A percentile compares a stretch with the other conserved stretches of the same genome.
These are phyloP conservation scores for Alloascoidea africana DNA, from an alignment of 805 yeast species.

Conservation along the genomic window DNA sequence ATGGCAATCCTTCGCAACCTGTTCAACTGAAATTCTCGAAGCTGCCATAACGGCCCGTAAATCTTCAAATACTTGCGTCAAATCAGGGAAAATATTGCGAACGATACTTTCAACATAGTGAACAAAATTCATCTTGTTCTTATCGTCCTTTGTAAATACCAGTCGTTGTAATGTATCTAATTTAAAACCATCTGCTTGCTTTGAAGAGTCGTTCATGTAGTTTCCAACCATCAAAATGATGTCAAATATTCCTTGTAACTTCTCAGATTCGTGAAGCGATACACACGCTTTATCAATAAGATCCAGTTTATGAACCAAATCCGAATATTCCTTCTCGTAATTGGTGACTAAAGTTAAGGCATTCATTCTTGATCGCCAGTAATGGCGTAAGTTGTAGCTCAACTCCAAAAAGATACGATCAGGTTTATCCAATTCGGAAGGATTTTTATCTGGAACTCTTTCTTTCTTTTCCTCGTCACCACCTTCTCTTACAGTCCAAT, in stretches of 20 bases:
- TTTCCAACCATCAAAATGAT: conserved; percentile 87
- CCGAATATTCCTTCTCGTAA: conserved; percentile 67
- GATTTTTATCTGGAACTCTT: conserved; percentile 63
- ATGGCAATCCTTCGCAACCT: conserved; percentile 55
- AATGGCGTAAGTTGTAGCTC: conserved; percentile 68
- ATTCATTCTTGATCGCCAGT: conserved; percentile 87
- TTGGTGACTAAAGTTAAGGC: conserved; percentile 58
- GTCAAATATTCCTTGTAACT: conserved; percentile 59
- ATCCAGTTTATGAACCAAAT: conserved; percentile 50
- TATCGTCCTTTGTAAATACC: conserved; percentile 79
- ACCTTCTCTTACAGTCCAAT: conserved; percentile 42
- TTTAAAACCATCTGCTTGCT: conserved; percentile 88
- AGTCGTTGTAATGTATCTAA: conserved; percentile 76
- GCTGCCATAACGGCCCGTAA: conserved; percentile 40
- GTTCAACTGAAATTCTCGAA: conserved; percentile 70
- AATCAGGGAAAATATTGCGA: conserved; percentile 69
- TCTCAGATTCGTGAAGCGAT: conserved; percentile 47
- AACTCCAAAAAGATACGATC: conserved; percentile 76
- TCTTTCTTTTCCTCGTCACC: conserved; percentile 9
- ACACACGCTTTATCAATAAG: conserved; percentile 60
- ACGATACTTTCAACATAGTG: conserved; percentile 86
- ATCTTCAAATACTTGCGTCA: conserved; percentile 60
- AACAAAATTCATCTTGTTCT: conserved; percentile 74
- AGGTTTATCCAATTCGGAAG: conserved; percentile 66
- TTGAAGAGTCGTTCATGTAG: conserved; percentile 83